Evolutionary conservation across 371 early-diverging fungal genomes (phyloP).

Genomic region (Globomyces sp.): DNA sequence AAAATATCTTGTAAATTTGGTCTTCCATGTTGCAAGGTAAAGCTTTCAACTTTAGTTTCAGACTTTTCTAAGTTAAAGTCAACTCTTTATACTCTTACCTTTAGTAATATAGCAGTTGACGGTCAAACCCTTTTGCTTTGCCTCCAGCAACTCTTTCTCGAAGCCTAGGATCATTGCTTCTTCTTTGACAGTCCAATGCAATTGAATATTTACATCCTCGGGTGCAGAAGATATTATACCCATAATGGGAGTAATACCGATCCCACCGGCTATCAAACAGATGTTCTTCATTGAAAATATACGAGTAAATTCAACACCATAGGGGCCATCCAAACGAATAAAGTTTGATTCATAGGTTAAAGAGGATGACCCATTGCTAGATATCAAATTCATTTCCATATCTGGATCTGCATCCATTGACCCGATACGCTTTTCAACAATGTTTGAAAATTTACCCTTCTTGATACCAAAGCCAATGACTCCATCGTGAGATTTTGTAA

Average conservation of each 20-base stretch:
- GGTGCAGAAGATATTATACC: background rate
- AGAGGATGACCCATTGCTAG: background rate
- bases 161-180: background rate
- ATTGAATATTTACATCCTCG: background rate
- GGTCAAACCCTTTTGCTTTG: background rate
- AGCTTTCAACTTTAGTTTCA: too few species aligned
- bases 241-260: background rate
- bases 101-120: background rate
- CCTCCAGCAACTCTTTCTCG: background rate
- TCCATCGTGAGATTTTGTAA: background rate
- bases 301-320: background rate
- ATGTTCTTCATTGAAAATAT: background rate
- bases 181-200: background rate
- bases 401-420: too few species aligned
- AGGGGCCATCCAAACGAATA: background rate
- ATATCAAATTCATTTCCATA: too few species aligned
- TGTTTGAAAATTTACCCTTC: background rate
- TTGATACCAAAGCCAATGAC: background rate
- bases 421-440: too few species aligned
- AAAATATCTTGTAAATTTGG: background rate
- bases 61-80: too few species aligned
- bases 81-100: background rate
- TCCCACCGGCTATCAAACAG: background rate
- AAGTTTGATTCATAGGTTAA: background rate
- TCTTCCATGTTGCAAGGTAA: background rate